phyloP scores from a whole-genome alignment of 2,329 filamentous ascomycete genomes.

The Orbilia brochopaga region DNA sequence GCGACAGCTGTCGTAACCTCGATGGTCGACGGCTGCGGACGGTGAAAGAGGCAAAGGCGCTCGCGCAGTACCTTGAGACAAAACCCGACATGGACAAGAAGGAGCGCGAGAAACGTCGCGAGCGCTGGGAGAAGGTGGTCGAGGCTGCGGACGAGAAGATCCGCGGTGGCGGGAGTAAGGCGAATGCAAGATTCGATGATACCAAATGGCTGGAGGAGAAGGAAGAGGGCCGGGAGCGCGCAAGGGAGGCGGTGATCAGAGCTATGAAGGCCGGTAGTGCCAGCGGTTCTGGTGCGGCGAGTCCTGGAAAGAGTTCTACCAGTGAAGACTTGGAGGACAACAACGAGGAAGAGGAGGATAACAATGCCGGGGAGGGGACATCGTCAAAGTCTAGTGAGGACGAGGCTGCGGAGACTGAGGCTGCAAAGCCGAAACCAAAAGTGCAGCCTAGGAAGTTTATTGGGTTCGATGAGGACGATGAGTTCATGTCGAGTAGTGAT shows the following conservation, averaged over 20 bases:
- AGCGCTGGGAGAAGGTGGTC: conserved; percentile 87
- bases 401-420: conserved; percentile 51
- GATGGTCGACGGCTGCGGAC: conserved; percentile 89
- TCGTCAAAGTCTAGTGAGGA: conserved; percentile 48
- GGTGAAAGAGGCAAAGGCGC: conserved; percentile 90
- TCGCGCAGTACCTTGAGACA: conserved; percentile 91
- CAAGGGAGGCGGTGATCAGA: conserved; percentile 74
- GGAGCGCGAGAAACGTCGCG: conserved; percentile 80
- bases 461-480: conserved; percentile 50
- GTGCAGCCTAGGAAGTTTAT: conserved; percentile 45
- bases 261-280: conserved; percentile 67
- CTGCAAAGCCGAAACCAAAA: conserved; percentile 51
- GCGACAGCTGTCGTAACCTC: conserved; percentile 89
- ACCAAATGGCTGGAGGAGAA: conserved; percentile 95
- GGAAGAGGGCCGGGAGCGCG: conserved; percentile 85
- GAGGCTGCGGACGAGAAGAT: conserved; percentile 71
- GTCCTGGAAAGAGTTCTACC: conserved; percentile 59
- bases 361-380: conserved; percentile 51
- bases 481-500: conserved; percentile 39
- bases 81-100: conserved; percentile 97
- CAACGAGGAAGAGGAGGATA: conserved; percentile 56
- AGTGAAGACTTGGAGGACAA: conserved; percentile 63
- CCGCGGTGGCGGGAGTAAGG: conserved; percentile 67
- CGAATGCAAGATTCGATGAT: conserved; percentile 68
- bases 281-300: conserved; percentile 57